phyloP scores from a whole-genome alignment of 306 rosid species.

The Cicer judaicum region DNA sequence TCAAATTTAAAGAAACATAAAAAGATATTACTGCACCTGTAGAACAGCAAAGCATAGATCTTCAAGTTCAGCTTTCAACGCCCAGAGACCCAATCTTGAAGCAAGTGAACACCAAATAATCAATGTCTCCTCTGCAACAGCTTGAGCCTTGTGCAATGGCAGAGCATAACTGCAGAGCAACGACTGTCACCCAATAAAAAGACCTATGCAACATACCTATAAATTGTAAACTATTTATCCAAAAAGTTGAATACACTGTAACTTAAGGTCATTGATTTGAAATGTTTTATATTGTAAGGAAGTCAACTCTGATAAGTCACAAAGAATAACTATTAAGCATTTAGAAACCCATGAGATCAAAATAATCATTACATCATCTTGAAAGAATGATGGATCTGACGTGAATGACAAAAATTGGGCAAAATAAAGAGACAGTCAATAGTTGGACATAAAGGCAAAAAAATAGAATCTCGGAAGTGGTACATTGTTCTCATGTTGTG shows the following conservation, averaged over 20 bases:
- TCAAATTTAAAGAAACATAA: constrained; percentile 41
- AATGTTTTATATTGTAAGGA: constrained; percentile 13
- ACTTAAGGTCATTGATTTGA: constrained; percentile 31
- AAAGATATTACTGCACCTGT: constrained; percentile 63
- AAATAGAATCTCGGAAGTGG: constrained; percentile 45
- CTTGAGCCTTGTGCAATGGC: constrained; percentile 85
- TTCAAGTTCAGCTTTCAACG: constrained; percentile 92
- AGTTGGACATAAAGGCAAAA: constrained; percentile 13
- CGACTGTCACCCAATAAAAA: constrained; percentile 39
- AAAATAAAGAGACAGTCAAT: constrained; percentile 36
- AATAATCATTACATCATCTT: constrained; percentile 29
- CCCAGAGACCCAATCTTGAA: constrained; percentile 95
- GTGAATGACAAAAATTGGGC: constrained; percentile 27
- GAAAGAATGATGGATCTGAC: neutral
- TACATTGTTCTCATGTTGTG: constrained; percentile 99
- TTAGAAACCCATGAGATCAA: constrained; percentile 1
- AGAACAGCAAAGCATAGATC: constrained; percentile 96
- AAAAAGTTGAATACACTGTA: constrained; percentile 28
- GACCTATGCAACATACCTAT: constrained; percentile 32
- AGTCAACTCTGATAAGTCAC: constrained; percentile 17
- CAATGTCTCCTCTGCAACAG: constrained; percentile 94
- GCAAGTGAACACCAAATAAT: constrained; percentile 98
- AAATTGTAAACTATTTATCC: constrained; percentile 31
- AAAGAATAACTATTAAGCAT: constrained; percentile 20
- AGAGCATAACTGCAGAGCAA: constrained; percentile 73